These are phyloP conservation scores for Graphilbum fragrans DNA, from an alignment of 2,329 filamentous ascomycete genomes.

Conservation along the genomic window DNA sequence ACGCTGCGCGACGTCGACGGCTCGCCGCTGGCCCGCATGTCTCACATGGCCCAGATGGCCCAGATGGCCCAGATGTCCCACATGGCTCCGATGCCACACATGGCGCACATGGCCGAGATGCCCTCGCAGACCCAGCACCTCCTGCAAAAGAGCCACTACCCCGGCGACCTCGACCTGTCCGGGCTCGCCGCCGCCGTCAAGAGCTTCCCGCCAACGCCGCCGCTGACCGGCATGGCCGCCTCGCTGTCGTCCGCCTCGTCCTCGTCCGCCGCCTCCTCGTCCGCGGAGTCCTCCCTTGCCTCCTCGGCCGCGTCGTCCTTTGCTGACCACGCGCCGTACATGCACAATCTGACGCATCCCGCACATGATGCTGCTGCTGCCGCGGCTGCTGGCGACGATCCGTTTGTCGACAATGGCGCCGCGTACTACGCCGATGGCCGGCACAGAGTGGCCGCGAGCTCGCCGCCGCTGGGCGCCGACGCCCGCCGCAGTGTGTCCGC, in stretches of 20 bases:
- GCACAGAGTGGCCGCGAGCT: background rate
- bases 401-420: slow-evolving; percentile 13
- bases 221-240: slow-evolving; percentile 6
- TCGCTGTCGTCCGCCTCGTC: background rate
- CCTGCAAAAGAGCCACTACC: background rate
- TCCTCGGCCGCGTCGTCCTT: background rate
- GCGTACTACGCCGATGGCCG: background rate
- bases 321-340: background rate
- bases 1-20: slow-evolving; percentile 4
- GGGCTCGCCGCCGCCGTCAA: background rate
- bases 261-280: background rate
- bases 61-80: too few relatives aligned
- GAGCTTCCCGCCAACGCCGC: slow-evolving; percentile 5
- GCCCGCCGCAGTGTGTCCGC: too few relatives aligned
- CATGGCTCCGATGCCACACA: too few relatives aligned
- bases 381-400: slow-evolving; percentile 16
- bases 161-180: background rate
- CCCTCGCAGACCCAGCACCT: background rate
- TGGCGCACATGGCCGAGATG: too few relatives aligned
- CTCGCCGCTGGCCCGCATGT: background rate
- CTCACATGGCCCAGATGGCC: too few relatives aligned
- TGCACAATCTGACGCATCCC: background rate
- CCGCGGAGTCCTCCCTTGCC: background rate
- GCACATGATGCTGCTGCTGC: slow-evolving; percentile 8
- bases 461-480: background rate